Evolutionary conservation across 805 yeast species (phyloP).

Genomic region (Candida oleophila): DNA sequence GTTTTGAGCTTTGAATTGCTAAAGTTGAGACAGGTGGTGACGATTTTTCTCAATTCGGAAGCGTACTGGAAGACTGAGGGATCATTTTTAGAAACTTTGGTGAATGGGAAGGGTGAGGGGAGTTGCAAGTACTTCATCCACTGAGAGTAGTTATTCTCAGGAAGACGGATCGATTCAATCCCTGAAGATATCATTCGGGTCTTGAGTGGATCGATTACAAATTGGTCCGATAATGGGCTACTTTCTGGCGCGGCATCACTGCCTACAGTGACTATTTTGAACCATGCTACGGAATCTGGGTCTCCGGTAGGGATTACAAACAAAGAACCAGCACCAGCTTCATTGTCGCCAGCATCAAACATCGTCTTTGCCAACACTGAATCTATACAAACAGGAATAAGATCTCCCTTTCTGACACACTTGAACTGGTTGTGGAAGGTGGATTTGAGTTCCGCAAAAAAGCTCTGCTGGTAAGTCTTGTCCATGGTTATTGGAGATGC

Average conservation of each 20-base stretch:
- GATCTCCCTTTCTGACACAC: conserved; percentile 61
- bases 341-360: conserved; percentile 28
- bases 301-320: conserved; percentile 53
- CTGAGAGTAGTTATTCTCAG: conserved; percentile 31
- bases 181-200: conserved; percentile 76
- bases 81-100: conserved; percentile 14
- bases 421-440: conserved; percentile 60
- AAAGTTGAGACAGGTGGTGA: conserved; percentile 47
- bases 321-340: conserved; percentile 15
- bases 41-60: conserved; percentile 48
- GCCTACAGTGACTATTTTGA: conserved; percentile 59
- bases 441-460: conserved; percentile 58
- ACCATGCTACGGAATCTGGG: conserved; percentile 83
- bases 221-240: conserved; percentile 33
- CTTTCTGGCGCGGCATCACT: conserved; percentile 9
- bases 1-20: conserved; percentile 49
- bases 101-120: conserved; percentile 39
- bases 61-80: conserved; percentile 46
- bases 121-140: conserved; percentile 52
- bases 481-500: conserved; percentile 71
- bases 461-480: conserved; percentile 56
- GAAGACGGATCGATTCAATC: conserved; percentile 38
- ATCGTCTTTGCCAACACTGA: conserved; percentile 59
- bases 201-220: conserved; percentile 60
- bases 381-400: conserved; percentile 78